A percentile compares a stretch with the other conserved stretches of the same genome.
Conservation (phyloP, 371 early-diverging fungal genomes). For the Funneliformis caledonium region DNA sequence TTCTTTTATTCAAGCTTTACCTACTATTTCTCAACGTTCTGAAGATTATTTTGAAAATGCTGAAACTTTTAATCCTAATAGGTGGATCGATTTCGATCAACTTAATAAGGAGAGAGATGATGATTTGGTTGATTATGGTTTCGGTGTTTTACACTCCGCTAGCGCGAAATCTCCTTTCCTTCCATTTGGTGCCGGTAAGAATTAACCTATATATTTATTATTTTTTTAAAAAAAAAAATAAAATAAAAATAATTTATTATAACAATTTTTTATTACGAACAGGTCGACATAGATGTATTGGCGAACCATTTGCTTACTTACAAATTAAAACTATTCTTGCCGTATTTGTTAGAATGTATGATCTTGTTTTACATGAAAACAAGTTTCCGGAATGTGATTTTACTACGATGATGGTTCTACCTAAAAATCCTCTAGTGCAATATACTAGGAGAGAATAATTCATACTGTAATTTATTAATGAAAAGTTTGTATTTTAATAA, state of each 20-base stretch:
- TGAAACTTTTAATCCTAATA: conserved; percentile 74
- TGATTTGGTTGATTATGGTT: conserved; percentile 81
- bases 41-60: conserved; percentile 80
- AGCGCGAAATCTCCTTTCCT: conserved; percentile 85
- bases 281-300: conserved; percentile 97
- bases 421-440: conserved; percentile 34
- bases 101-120: conserved; percentile 60
- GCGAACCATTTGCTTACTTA: conserved; percentile 94
- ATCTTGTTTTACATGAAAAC: conserved; percentile 62
- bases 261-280: background rate
- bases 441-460: conserved; percentile 20
- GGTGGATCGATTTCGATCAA: conserved; percentile 70
- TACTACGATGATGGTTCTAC: conserved; percentile 83
- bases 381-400: conserved; percentile 85
- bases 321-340: conserved; percentile 94
- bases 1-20: conserved; percentile 84
- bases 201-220: background rate
- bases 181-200: conserved; percentile 92
- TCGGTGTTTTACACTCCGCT: conserved; percentile 80
- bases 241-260: too few species aligned
- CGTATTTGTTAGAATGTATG: conserved; percentile 77
- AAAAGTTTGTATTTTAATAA: too few species aligned
- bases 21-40: conserved; percentile 85
- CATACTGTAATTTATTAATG: too few species aligned
- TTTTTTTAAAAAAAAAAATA: background rate